A percentile compares a stretch with the other conserved stretches of the same genome.
Conservation (phyloP, 306 rosid species). For the Cotoneaster glaucophyllus region DNA sequence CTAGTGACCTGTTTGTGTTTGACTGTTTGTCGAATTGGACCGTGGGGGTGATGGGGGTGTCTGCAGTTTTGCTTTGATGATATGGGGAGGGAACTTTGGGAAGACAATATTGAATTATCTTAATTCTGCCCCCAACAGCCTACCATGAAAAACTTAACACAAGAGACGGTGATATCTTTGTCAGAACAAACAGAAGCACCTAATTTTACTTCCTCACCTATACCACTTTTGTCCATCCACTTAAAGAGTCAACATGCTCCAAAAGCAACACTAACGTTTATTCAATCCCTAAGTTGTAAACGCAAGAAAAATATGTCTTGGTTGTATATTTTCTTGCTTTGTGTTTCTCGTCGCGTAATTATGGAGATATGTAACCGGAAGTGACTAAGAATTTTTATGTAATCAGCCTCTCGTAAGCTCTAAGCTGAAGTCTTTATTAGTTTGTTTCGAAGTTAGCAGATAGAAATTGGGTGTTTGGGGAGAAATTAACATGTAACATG, state of each 20-base stretch:
- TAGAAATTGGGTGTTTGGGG: not conserved
- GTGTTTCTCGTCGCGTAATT: no score
- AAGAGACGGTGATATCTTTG: not conserved
- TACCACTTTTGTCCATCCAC: not conserved
- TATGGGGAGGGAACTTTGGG: not conserved
- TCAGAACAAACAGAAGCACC: not conserved
- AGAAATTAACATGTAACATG: not conserved
- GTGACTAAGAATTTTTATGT: no score
- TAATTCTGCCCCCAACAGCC: not conserved
- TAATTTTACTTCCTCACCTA: not conserved
- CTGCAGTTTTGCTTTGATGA: conserved; percentile 20
- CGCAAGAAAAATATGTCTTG: not conserved
- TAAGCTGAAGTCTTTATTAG: not conserved
- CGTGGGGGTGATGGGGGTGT: conserved; percentile 5
- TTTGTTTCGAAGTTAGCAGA: not conserved
- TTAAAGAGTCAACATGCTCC: not conserved
- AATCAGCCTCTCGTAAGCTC: not conserved
- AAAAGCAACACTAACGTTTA: not conserved
- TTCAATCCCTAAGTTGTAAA: not conserved
- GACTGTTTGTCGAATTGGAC: conserved; percentile 32
- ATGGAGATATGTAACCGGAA: no score
- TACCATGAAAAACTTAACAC: not conserved
- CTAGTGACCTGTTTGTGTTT: conserved; percentile 26
- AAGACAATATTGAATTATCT: not conserved
- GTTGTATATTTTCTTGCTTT: no score